Evolutionary conservation across 352 stramenopile genomes (phyloP), one percentile per base, ranked within the genome.

Genomic region (Globisporangium okanoganense): DNA sequence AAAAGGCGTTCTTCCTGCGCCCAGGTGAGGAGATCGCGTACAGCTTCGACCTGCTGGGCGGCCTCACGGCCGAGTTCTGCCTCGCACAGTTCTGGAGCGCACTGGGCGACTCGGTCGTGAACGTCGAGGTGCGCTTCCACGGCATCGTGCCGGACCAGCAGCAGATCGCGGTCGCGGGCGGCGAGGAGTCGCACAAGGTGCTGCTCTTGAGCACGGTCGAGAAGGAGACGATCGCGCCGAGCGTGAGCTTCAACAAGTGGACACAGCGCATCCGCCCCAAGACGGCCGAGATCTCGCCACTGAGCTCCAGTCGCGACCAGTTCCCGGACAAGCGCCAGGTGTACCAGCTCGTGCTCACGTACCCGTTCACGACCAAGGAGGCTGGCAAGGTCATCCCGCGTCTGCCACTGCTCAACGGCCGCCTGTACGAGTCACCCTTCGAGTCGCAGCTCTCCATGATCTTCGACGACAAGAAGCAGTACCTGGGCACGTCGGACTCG

Each of bases 401-500:
- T 5, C 73, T 95, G 50, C 82, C 87, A 14, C 58, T 90, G 8
- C 65, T 98, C 12, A 88, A 94, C 64, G 88, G 77, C 1, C 84
- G 82, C 14, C 75, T 98, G 20, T 98, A 98, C 67, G 95, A 98
- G 63, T 97, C 88, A 6, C 85, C 85, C 12, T 97, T 97, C 43
- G 92, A 98, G 62, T 76, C 78, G n/a, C 92, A 98, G 58, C 57
- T 98, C 58, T 95, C 90, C 66, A 87, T 97, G 76, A 76, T 97
- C 36, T 98, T 97, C 65, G 90, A 98, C 71, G 85, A 86, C 18
- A 97, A 98, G 68, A 98, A 98, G 70, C 93, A 96, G 73, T 96
- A 91, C 54, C 67, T 95, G 47, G 89, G 78, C 53, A 78, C 66
- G 52, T 91, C 82, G 24, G 93, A 98, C 62, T 82, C 89, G 5